Evolutionary conservation across 331 rosid genomes (phyloP), one percentile per base, ranked within the genome.

Genomic region (Erythrophleum ivorense): DNA sequence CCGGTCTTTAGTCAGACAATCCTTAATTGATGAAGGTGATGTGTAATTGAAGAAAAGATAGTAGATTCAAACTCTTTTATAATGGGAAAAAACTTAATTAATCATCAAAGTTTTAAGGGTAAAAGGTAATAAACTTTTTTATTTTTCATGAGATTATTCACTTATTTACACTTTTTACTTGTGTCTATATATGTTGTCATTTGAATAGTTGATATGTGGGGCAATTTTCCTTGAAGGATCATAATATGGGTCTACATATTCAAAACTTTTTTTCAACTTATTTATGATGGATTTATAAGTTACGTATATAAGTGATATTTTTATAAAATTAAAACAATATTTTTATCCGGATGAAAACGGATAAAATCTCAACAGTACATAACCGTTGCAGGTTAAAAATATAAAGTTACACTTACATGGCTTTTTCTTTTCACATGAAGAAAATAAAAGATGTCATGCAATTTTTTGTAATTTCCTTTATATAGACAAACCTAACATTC

Each of bases 11-110:
- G n/a, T 12, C 13, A 31, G 68, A 5, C 41, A 12, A 15, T 4
- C 11, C 29, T 5, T 21, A 29, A 24, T 21, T 46, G 18, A 12
- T 76, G 65, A 50, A 29, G 58, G 31, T 71, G 13, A 24, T 49
- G 76, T 71, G 76, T 18, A 2, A 80, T 76, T 60, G 34, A 84
- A 80, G 84, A 43, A 84, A 84, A 80, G 75, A 7, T 62, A 50
- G 40, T 50, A 71, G 62, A 50, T 24, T 50, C 43, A 71, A 2
- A 33, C 62, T 50, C 41, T 71, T 71, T 31, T 71, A 50, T 31
- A 3, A 15, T 49, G 31, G 9, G 8, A 71, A 50, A 50, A 14
- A 71, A 71, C 5, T 40, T 40, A 19, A n/a, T 24, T 43, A 43
- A 43, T 38, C 8, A 64, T 34, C 24, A 34, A 34, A 5, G 43